Base-by-base conservation (phyloP, 2,329 filamentous ascomycete genomes). In the Penicillium fuscoglaucum region DNA sequence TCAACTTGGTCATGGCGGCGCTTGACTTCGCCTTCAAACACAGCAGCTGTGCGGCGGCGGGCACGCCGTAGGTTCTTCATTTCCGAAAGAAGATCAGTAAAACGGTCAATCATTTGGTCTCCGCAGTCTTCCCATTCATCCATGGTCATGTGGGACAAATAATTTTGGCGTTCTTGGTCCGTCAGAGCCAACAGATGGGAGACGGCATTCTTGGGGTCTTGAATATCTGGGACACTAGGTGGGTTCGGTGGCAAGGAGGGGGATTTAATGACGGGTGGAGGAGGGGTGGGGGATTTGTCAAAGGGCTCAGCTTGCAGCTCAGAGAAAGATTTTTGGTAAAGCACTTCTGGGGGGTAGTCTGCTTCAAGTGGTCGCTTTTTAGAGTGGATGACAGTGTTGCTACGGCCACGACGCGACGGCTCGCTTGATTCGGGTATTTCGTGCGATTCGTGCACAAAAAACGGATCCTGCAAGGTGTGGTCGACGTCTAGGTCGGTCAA, bases 51-150 rank as follows among this genome's bases (percentile, higher is more conserved):
- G 52, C 78, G 79, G 24, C 85, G 78, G 67, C 85, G 83, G 41
- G 81, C 78, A 59, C 79, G 78, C 41, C 86, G 78, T 29, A 80
- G 76, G 1, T 79, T 73, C 64, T 80, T 85, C 64, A 85, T 80
- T 48, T 79, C 78, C 19, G 72, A 70, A 39, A 87, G 69, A 41
- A 86, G 72, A 5, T 76, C 71, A 48, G 75, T 75, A 65, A 87
- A 86, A 50, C 79, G 77, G 1, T 82, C 79, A 1, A 87, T 76
- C 46, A 88, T 80, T 78, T 84, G 83, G 57, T 86, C 83, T 3
- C 85, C 85, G 24, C 84, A 82, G 46, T 85, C 80, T 71, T 87
- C 85, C 83, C 85, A 87, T 61, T 87, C 79, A 4, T 77, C 70
- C 17, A 86, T 78, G 0, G 75, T 72, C 41, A 87, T 74, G 10